Evolutionary conservation across 2,329 filamentous ascomycete genomes (phyloP), one percentile per base, ranked within the genome.

Genomic region (Fusarium subtropicale): DNA sequence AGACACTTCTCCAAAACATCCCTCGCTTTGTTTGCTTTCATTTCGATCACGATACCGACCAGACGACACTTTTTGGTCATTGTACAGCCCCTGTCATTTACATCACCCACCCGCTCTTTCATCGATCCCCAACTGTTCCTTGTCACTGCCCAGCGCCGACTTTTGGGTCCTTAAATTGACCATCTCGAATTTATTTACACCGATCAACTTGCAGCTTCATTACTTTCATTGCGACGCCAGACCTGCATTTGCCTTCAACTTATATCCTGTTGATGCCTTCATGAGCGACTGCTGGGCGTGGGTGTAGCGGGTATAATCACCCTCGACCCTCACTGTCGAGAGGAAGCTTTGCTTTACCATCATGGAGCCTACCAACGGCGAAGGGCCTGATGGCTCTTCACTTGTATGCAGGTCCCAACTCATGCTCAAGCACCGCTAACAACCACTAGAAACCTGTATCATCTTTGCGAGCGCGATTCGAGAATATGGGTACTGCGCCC

Each of bases 391-490:
- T 84, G 91, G 86, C 81, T 91, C 91, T 62, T 94, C 92, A 68
- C 89, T 94, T 74, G 90, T 92, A 79, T 79, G 89, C 79, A 55
- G 26, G 13, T 24, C 7, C 39, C 24, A 22, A 41, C 13, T 18
- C 41, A 42, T 10, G 30, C 15, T 22, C 55, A 26, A 50, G 42
- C 20, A 24, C 56, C 69, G 63, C 78, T 80, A 66, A 79, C 66
- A 46, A 47, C 31, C 22, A 52, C 33, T 68, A 93, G 91, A 92
- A 90, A 82, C 92, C 93, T 28, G 92, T 96, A 52, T 96, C 92
- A 53, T 94, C 92, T 53, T 84, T 96, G 64, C 87, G 90, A 66
- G 92, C 91, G 68, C 90, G 92, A 74, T 96, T 95, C 78, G 92
- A 96, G 83, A 93, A 91, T 76, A 89, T 95, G 72, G 76, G 74